Conservation (phyloP, 495 filamentous ascomycete species). For the Lasiosphaeris hirsuta region DNA sequence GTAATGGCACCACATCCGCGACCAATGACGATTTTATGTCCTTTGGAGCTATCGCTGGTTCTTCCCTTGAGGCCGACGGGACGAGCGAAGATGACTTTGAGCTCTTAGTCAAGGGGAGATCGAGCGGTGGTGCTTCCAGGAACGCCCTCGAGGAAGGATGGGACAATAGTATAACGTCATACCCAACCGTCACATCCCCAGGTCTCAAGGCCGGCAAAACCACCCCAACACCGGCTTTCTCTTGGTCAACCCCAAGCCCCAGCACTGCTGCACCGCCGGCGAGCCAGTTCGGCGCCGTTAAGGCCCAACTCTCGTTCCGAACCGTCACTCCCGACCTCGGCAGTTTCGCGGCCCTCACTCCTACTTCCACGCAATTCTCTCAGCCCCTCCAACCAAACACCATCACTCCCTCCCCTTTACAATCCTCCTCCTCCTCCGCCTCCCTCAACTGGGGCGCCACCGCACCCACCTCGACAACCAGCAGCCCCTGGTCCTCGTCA, state of each 20-base stretch:
- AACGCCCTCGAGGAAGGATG: conserved; percentile 44
- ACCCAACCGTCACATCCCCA: conserved; percentile 26
- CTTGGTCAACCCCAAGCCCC: conserved; percentile 56
- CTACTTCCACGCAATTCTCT: conserved; percentile 52
- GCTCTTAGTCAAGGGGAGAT: conserved; percentile 72
- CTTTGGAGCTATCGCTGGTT: conserved; percentile 50
- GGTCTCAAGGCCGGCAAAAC: conserved; percentile 22
- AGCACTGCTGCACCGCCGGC: conserved; percentile 17
- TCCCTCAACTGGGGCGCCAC: conserved; percentile 37
- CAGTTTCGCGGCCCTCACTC: conserved; percentile 45
- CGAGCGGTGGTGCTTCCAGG: conserved; percentile 12
- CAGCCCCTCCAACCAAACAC: conserved; percentile 44
- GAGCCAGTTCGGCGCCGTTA: conserved; percentile 32
- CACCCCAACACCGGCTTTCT: conserved; percentile 47
- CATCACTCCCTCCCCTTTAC: neutral
- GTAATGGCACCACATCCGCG: conserved; percentile 31
- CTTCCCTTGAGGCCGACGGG: conserved; percentile 48
- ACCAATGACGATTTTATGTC: conserved; percentile 56
- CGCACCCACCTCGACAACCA: conserved; percentile 9
- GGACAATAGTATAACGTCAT: conserved; percentile 29
- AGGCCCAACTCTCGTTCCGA: conserved; percentile 43
- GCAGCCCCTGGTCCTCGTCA: conserved; percentile 36
- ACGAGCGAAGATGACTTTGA: conserved; percentile 75
- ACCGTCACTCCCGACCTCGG: conserved; percentile 56
- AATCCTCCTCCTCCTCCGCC: conserved; percentile 1